Percentiles rank a stretch among this genome's conserved stretches.
phyloP scores from a whole-genome alignment of 2,329 filamentous ascomycete genomes.

The Trichoderma atroviride region DNA sequence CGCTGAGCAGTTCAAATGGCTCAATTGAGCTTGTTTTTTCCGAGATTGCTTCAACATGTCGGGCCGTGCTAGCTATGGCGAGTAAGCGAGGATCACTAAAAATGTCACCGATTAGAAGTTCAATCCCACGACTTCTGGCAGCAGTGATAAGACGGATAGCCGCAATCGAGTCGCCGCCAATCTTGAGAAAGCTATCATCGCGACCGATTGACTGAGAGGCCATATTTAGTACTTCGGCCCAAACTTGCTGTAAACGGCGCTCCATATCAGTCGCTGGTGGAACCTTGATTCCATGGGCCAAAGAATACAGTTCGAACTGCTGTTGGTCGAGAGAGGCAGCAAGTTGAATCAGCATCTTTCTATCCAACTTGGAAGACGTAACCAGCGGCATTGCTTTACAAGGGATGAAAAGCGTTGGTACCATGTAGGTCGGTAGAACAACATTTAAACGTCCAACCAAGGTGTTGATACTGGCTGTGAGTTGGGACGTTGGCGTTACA shows the following conservation, averaged over 20 bases:
- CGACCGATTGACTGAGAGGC: slow-evolving; percentile 3
- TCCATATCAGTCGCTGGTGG: slow-evolving; percentile 17
- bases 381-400: slow-evolving; percentile 20
- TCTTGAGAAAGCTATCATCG: slow-evolving; percentile 25
- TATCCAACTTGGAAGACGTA: slow-evolving; percentile 16
- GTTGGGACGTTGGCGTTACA: neutral
- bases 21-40: neutral
- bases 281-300: neutral
- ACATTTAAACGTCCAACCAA: neutral
- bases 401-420: slow-evolving; percentile 7
- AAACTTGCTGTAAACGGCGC: neutral
- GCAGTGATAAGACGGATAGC: slow-evolving; percentile 16
- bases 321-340: neutral
- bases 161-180: slow-evolving; percentile 26
- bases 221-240: slow-evolving; percentile 14
- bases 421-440: slow-evolving; percentile 18
- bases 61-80: neutral
- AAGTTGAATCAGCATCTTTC: slow-evolving; percentile 3
- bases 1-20: neutral
- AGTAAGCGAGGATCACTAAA: slow-evolving; percentile 3
- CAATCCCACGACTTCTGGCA: neutral
- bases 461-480: neutral
- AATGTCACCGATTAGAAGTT: neutral
- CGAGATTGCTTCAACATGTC: neutral
- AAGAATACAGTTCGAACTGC: slow-evolving; percentile 3